Evolutionary conservation across 148 eudicot genomes (phyloP), one percentile per base, ranked within the genome.

Genomic region (Amaranthus palmeri): DNA sequence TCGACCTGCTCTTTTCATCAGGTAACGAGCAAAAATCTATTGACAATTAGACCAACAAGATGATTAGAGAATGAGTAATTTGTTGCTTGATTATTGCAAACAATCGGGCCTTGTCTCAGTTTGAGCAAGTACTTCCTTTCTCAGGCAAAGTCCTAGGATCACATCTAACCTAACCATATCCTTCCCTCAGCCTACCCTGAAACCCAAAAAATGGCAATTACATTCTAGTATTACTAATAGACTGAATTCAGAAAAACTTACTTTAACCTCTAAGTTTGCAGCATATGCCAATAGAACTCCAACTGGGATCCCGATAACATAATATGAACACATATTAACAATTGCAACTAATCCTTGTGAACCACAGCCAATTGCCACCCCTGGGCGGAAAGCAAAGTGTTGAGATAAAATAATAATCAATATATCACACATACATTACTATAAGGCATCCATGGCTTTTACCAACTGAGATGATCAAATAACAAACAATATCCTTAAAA

Each of bases 291-390:
- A 84, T 62, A 86, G 44, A 78, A 72, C 67, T 70, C 90, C 90
- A 49, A 80, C 8, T 1, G 87, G 90, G 58, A 86, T 70, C 40
- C 90, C 90, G 72, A 86, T 80, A 25, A 82, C 78, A 58, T 86
- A 86, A 67, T 80, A 86, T 3, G 81, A 86, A 12, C 79, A 66
- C 7, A 85, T 62, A 46, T 86, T 86, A 14, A 82, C 78, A 49
- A 84, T 7, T 15, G 90, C 90, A 53, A 86, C 90, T 45, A 54
- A 75, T 59, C 78, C 79, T 74, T 78, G 87, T 65, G 81, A 74
- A 48, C 90, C 90, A 72, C 86, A 83, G 60, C 90, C 84, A 44
- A 86, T 48, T 17, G 87, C 90, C 40, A 77, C 87, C 17, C 89
- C 89, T 86, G 72, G 42, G 44, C 44, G 7, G 45, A 80, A 53